Evolutionary conservation across 2,329 filamentous ascomycete species (phyloP), one percentile per base, ranked within the genome.

Genomic region (Juglanconis sp.): DNA sequence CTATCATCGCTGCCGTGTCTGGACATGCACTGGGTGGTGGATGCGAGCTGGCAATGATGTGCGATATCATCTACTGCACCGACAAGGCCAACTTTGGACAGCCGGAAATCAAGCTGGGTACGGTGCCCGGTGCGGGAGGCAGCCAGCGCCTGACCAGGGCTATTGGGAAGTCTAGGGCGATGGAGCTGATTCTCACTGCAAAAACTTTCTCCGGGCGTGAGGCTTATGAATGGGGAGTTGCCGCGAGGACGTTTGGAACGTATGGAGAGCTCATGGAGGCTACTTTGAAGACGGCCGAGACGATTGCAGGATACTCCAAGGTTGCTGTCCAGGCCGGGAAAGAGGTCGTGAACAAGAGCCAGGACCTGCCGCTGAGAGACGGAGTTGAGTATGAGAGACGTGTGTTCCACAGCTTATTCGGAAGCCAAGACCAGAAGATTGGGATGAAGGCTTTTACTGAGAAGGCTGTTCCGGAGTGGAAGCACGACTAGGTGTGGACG

Each of bases 301-400:
- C 86, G 56, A 97, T 99, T 77, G 93, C 95, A 0, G 79, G 89
- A 1, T 92, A 95, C 76, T 93, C 90, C 56, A 86, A 83, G 71
- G 88, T 99, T n/a, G 90, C 94, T 1, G 86, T 96, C 61, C 87
- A 92, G 77, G 95, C 90, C 10, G 89, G 86, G 60, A 99, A 99
- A 82, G 95, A 99, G 81, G 94, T 95, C n/a, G 94, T 99, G 59
- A 96, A 98, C 74, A 98, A 97, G 87, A 96, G 92, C 75, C 93
- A 98, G 81, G 95, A 99, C 69, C 77, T 96, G 67, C 82, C 88
- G 3, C 78, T 99, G 62, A 81, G 90, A 67, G 95, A 98, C 70
- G 95, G 95, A 13, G 90, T 99, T 1, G 95, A 99, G 78, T 98
- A 87, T 76, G 95, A 99, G 83, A 84, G 95, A 71, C 85, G 93